A percentile compares a stretch with the other conserved stretches of the same genome.
Evolutionary conservation across 2,329 filamentous ascomycete species (phyloP).

Genomic region (Apiospora saccharicola): DNA sequence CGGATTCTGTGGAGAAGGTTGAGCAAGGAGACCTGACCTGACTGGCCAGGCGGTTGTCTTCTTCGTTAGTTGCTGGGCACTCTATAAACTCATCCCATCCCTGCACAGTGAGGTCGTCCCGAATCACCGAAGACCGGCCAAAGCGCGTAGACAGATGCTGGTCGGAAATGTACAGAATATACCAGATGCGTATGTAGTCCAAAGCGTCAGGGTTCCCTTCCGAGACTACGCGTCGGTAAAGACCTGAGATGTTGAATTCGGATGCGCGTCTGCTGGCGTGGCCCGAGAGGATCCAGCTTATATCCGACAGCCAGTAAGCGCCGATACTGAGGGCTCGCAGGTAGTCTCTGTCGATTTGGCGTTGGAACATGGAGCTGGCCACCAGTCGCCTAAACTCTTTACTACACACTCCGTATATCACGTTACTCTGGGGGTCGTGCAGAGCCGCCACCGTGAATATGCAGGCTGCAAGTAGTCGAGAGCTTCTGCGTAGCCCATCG

Average conservation of each 20-base stretch:
- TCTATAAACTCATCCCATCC: constrained; percentile 65
- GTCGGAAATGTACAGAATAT: constrained; percentile 61
- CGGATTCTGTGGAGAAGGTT: constrained; percentile 55
- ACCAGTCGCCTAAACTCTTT: constrained; percentile 34
- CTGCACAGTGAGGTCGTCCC: constrained; percentile 64
- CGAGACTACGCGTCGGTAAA: constrained; percentile 48
- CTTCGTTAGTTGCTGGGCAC: constrained; percentile 56
- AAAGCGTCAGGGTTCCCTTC: constrained; percentile 52
- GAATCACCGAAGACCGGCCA: constrained; percentile 64
- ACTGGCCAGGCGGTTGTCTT: constrained; percentile 65
- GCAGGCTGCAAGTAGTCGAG: constrained; percentile 59
- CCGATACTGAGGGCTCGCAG: constrained; percentile 67
- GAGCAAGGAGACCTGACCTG: constrained; percentile 62
- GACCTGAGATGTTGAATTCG: constrained; percentile 54
- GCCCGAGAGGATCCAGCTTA: constrained; percentile 68
- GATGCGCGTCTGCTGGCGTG: constrained; percentile 58
- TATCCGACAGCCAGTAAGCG: constrained; percentile 68
- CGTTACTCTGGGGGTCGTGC: constrained; percentile 37
- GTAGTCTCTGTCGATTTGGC: constrained; percentile 53
- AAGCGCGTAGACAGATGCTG: constrained; percentile 67
- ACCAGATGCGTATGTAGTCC: constrained; percentile 67
- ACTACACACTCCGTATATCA: constrained; percentile 33
- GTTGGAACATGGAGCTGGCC: constrained; percentile 44
- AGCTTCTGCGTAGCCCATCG: constrained; percentile 60
- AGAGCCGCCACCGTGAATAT: constrained; percentile 57